Evolutionary conservation across 2,329 filamentous ascomycete genomes (phyloP).

Genomic region (Scleromitrula shiraiana): DNA sequence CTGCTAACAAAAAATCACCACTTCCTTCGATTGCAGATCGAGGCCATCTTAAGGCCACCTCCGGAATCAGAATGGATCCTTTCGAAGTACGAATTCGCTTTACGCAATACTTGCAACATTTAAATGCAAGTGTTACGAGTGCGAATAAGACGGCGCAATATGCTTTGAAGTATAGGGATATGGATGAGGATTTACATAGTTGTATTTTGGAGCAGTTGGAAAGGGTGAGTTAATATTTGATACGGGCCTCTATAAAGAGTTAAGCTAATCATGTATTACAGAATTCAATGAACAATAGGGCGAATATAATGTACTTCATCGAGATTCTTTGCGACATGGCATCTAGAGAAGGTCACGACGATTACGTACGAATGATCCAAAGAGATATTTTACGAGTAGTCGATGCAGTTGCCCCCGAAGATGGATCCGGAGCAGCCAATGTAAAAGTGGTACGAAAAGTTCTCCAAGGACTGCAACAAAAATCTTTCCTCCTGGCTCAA

Average conservation of each 20-base stretch:
- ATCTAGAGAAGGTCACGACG: slow-evolving; percentile 57
- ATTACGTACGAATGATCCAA: slow-evolving; percentile 92
- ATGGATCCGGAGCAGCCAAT: slow-evolving; percentile 84
- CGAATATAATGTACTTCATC: slow-evolving; percentile 99
- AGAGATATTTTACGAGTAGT: slow-evolving; percentile 86
- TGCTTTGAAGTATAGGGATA: slow-evolving; percentile 86
- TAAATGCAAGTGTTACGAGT: slow-evolving; percentile 83
- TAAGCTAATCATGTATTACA: slow-evolving; percentile 31
- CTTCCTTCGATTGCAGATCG: slow-evolving; percentile 7
- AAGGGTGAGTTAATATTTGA: slow-evolving; percentile 47
- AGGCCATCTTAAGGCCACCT: slow-evolving; percentile 3
- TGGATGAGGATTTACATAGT: slow-evolving; percentile 94
- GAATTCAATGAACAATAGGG: slow-evolving; percentile 93
- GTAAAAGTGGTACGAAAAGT: slow-evolving; percentile 84
- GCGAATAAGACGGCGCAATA: slow-evolving; percentile 91
- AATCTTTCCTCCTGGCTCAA: slow-evolving; percentile 64
- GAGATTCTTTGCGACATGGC: slow-evolving; percentile 76
- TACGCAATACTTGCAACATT: slow-evolving; percentile 77
- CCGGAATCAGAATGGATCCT: slow-evolving; percentile 46
- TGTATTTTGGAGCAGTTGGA: slow-evolving; percentile 97
- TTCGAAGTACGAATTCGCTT: slow-evolving; percentile 99
- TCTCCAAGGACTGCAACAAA: slow-evolving; percentile 60
- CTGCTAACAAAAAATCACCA: background rate
- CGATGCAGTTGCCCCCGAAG: slow-evolving; percentile 80
- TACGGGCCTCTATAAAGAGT: background rate